Base-by-base conservation (phyloP, 805 yeast species). In the Torulaspora gathmanii region DNA sequence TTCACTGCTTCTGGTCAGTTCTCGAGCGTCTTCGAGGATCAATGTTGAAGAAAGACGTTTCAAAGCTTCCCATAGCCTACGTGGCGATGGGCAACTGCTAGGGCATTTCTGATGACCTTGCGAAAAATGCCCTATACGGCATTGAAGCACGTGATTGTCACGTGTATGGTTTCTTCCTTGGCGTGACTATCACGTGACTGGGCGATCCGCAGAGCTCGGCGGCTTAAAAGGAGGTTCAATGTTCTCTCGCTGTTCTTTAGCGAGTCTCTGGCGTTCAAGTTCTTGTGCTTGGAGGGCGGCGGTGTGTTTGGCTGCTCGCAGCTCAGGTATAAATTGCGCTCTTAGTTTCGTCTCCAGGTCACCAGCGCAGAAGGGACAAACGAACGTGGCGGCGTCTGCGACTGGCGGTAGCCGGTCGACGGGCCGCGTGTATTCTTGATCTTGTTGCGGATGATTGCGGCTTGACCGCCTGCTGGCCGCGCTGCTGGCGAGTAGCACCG, bases 221-320 rank as follows among this genome's bases (percentile, higher is more conserved):
- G 12, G 19, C 20, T 28, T 23, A 9, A 16, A 22, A 11, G 6
- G 44, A 19, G 15, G 23, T 17, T 33, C 28, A 4, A 15, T 41
- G 17, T 38, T 20, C 22, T 37, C 33, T 7, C 17, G 38, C 23
- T 33, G 44, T 16, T 25, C 25, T 22, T 7, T 22, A 6, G 25
- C 25, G 3, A 42, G 48, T 33, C 58, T 58, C 37, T 64, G 28
- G n/a, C 44, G 55, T 40, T 61, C 65, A 17, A 60, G 56, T 25
- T 63, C 65, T 34, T 60, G 59, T 22, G 51, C 57, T 27, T 49
- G 53, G 30, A 54, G 58, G 33, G 50, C 54, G 42, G 59, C 58
- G 28, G 55, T 57, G 7, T 43, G 44, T 31, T 65, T 53, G 3
- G 56, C 31, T 3, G 51, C 36, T 15, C 40, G 51, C 25, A 64